Conservation (phyloP, 2,329 filamentous ascomycete genomes). For the Aspergillus quadrilineatus region DNA sequence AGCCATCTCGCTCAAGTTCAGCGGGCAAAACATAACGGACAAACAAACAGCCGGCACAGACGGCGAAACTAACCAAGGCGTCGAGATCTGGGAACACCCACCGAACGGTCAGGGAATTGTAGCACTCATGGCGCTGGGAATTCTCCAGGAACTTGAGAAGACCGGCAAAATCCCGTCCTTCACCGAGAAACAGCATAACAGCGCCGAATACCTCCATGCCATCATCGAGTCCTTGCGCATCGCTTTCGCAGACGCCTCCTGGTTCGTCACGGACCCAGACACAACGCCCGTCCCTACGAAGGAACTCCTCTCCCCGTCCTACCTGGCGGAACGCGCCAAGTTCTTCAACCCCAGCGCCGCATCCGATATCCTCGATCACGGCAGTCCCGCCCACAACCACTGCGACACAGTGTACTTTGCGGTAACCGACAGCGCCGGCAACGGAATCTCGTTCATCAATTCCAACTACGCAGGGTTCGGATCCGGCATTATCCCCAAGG, state of each 20-base stretch:
- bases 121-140: constrained; percentile 89
- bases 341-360: constrained; percentile 60
- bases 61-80: constrained; percentile 44
- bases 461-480: constrained; percentile 87
- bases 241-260: constrained; percentile 83
- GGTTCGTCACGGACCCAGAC: constrained; percentile 86
- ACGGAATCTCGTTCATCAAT: constrained; percentile 96
- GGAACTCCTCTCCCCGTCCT: constrained; percentile 68
- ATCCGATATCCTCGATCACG: constrained; percentile 60
- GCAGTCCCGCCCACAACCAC: constrained; percentile 79
- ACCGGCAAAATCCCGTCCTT: constrained; percentile 73
- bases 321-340: constrained; percentile 68
- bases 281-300: constrained; percentile 67
- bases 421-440: constrained; percentile 76
- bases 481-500: constrained; percentile 77
- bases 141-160: constrained; percentile 80
- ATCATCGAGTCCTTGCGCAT: constrained; percentile 85
- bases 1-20: constrained; percentile 78
- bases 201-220: constrained; percentile 75
- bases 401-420: constrained; percentile 95
- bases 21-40: constrained; percentile 60
- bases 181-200: constrained; percentile 72
- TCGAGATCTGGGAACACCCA: constrained; percentile 94
- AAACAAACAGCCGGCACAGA: constrained; percentile 47
- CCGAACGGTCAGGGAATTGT: constrained; percentile 96